Evolutionary conservation across 805 yeast species (phyloP), one percentile per base, ranked within the genome.

Genomic region (Myxozyma neotropica): DNA sequence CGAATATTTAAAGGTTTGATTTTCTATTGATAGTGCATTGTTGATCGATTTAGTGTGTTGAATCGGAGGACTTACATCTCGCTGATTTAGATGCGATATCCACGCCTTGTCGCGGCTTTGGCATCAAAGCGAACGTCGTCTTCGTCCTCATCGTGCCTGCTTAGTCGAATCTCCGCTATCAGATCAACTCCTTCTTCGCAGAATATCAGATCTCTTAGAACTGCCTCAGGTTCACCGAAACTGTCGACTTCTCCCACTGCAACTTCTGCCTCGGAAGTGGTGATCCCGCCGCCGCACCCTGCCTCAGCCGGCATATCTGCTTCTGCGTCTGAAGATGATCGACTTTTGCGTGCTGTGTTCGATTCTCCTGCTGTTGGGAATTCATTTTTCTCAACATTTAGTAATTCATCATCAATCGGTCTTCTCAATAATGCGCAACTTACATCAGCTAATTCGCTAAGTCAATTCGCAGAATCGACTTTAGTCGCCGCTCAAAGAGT

Each of bases 341-440:
- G 45, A n/a, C 55, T 64, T n/a, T 55, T 67, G 24, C 64, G 69
- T n/a, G 61, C 57, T 7, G 61, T 68, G 3, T 67, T 67, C 43
- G 70, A 67, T 24, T 45, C 59, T 26, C 35, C 57, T 2, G 49
- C 44, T 12, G 61, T 47, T 19, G 55, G 68, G 66, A 39, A 33
- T 10, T 66, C 53, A 1, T 59, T 62, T 33, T 17, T 23, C 15
- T 27, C 45, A 13, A 33, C 40, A 4, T 27, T 21, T 15, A n/a
- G 45, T 26, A 46, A 38, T 21, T 40, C 45, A 55, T 57, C 43
- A 35, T 31, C 51, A 26, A 57, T 31, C 24, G 97, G 97, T 0
- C 77, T 93, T 31, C 92, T 94, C 71, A 78, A 80, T 53, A 92
- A 93, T 67, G 86, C 87, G 33, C 82, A 81, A 61, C 75, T 93